These are phyloP conservation scores for Jackrogersella minutella DNA, from an alignment of 495 filamentous ascomycete species.

Conservation along the genomic window DNA sequence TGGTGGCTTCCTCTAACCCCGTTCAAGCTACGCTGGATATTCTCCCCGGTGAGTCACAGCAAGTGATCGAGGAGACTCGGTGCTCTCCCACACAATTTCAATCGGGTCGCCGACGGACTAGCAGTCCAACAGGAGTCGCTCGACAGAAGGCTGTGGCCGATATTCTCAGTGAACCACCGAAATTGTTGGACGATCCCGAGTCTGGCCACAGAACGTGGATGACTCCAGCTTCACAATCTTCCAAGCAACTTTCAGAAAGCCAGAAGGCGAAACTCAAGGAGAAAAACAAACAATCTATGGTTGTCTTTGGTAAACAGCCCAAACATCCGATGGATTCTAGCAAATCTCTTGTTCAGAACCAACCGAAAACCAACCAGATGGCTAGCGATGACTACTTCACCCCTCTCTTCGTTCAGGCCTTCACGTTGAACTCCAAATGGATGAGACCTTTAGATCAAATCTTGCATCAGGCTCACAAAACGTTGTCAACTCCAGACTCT, in stretches of 20 bases:
- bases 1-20: slow-evolving; percentile 14
- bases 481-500: slow-evolving; percentile 78
- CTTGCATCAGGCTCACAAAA: slow-evolving; percentile 79
- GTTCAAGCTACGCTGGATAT: slow-evolving; percentile 7
- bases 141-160: slow-evolving; percentile 78
- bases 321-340: slow-evolving; percentile 42
- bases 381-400: slow-evolving; percentile 77
- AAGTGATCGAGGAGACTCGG: neutral
- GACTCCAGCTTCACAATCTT: slow-evolving; percentile 52
- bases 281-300: slow-evolving; percentile 73
- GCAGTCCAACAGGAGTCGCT: slow-evolving; percentile 73
- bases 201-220: slow-evolving; percentile 45
- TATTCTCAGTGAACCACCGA: slow-evolving; percentile 70
- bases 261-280: slow-evolving; percentile 68
- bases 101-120: slow-evolving; percentile 51
- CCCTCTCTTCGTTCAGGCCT: slow-evolving; percentile 77
- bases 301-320: slow-evolving; percentile 76
- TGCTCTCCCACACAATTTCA: slow-evolving; percentile 26
- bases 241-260: slow-evolving; percentile 45
- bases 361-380: slow-evolving; percentile 51
- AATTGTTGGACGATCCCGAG: slow-evolving; percentile 46
- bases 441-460: slow-evolving; percentile 72
- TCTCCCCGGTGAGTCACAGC: slow-evolving; percentile 20
- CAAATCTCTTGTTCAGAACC: slow-evolving; percentile 42
- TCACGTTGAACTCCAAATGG: slow-evolving; percentile 65